A percentile compares a stretch with the other conserved stretches of the same genome.
These are phyloP conservation scores for Moniliophthora roreri DNA, from an alignment of 1,284 basidiomycete genomes.

Conservation along the genomic window DNA sequence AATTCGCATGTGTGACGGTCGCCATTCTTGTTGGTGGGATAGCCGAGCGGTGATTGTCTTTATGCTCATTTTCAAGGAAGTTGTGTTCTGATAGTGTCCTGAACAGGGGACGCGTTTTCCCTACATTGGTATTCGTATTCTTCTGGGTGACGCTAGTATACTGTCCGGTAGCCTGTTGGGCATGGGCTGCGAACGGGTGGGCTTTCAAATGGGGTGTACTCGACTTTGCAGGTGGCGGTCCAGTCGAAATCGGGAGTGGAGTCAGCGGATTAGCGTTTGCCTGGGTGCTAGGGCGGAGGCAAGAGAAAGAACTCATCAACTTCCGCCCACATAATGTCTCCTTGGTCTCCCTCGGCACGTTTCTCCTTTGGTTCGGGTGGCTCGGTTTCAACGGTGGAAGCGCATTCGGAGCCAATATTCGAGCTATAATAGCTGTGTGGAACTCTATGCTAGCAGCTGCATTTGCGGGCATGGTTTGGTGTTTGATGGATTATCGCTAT, in stretches of 20 bases:
- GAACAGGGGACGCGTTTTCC: constrained; percentile 68
- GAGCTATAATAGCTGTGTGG: constrained; percentile 85
- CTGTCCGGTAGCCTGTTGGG: constrained; percentile 74
- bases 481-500: constrained; percentile 82
- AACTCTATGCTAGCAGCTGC: constrained; percentile 84
- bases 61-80: too few relatives aligned
- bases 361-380: constrained; percentile 91
- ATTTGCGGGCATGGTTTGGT: constrained; percentile 85
- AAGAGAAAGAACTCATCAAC: constrained; percentile 81
- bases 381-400: constrained; percentile 73
- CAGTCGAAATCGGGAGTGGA: constrained; percentile 92
- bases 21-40: constrained; percentile 80
- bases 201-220: constrained; percentile 84
- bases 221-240: constrained; percentile 88
- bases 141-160: constrained; percentile 86
- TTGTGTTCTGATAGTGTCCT: background rate
- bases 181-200: constrained; percentile 57
- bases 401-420: constrained; percentile 88
- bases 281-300: constrained; percentile 75
- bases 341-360: constrained; percentile 85
- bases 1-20: constrained; percentile 80
- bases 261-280: constrained; percentile 86
- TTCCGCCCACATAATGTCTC: constrained; percentile 95
- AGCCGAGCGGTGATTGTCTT: constrained; percentile 64
- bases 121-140: constrained; percentile 87